These are phyloP conservation scores for Hypericum androsaemum DNA, from an alignment of 345 rosid species.

Conservation along the genomic window DNA sequence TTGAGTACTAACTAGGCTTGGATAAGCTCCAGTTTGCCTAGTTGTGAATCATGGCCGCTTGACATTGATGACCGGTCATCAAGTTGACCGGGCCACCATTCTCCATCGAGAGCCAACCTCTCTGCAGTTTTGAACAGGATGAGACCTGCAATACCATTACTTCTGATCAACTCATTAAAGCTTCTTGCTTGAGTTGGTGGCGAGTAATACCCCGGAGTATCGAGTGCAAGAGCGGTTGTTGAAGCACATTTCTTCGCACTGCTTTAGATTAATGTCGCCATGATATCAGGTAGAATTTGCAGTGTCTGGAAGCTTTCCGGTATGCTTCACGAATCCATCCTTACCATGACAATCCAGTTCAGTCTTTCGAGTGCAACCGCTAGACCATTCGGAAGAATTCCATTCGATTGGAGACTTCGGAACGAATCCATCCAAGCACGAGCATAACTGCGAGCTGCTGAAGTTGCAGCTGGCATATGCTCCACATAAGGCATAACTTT, in stretches of 20 bases:
- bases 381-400: not conserved
- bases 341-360: not conserved
- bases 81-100: too few species aligned
- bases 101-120: too few species aligned
- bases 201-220: too few species aligned
- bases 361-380: not conserved
- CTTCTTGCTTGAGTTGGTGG: too few species aligned
- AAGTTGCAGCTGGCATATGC: not conserved
- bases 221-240: not conserved
- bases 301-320: not conserved
- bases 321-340: not conserved
- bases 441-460: not conserved
- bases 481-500: slow-evolving; percentile 1
- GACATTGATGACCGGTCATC: too few species aligned
- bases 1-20: too few species aligned
- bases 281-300: not conserved
- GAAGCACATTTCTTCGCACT: not conserved
- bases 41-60: too few species aligned
- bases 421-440: not conserved
- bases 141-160: too few species aligned
- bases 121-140: too few species aligned
- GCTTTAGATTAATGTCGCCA: not conserved
- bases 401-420: not conserved
- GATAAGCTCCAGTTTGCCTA: too few species aligned
- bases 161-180: too few species aligned